Evolutionary conservation across 441 rosid genomes (phyloP).

Genomic region (Theobroma grandiflorum): DNA sequence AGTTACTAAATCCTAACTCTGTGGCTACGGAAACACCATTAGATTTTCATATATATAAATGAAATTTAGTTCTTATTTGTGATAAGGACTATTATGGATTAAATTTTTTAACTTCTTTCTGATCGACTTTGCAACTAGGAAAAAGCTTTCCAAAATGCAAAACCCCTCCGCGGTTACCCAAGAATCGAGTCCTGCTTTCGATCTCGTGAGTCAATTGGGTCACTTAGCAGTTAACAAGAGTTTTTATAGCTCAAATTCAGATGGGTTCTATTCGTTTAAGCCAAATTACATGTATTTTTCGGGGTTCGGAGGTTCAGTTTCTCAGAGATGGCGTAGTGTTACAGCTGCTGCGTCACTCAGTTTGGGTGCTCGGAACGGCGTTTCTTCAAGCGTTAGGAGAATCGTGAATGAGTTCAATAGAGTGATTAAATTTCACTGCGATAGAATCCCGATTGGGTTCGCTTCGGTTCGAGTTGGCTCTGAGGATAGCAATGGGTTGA

Average conservation of each 20-base stretch:
- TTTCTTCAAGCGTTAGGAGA: slow-evolving; percentile 41
- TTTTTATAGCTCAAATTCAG: slow-evolving; percentile 41
- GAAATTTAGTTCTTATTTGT: slow-evolving; percentile 18
- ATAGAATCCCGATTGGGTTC: slow-evolving; percentile 82
- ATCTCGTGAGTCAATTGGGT: slow-evolving; percentile 57
- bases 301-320: slow-evolving; percentile 32
- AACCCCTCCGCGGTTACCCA: slow-evolving; percentile 63
- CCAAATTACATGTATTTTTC: slow-evolving; percentile 63
- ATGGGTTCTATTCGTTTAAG: slow-evolving; percentile 50
- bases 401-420: slow-evolving; percentile 70
- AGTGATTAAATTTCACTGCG: slow-evolving; percentile 69
- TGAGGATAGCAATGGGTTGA: slow-evolving; percentile 53
- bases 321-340: slow-evolving; percentile 42
- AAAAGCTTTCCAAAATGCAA: slow-evolving; percentile 53
- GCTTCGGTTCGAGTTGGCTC: slow-evolving; percentile 65
- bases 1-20: slow-evolving; percentile 33
- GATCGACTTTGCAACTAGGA: background rate
- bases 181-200: slow-evolving; percentile 58
- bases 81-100: slow-evolving; percentile 41
- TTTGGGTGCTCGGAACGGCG: slow-evolving; percentile 49
- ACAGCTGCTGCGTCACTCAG: slow-evolving; percentile 55
- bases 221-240: slow-evolving; percentile 51
- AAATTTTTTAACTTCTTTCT: slow-evolving; percentile 18
- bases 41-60: slow-evolving; percentile 19
- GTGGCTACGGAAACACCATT: slow-evolving; percentile 40